Evolutionary conservation across 2,329 filamentous ascomycete genomes (phyloP), one percentile per base, ranked within the genome.

Genomic region (Pyricularia grisea): DNA sequence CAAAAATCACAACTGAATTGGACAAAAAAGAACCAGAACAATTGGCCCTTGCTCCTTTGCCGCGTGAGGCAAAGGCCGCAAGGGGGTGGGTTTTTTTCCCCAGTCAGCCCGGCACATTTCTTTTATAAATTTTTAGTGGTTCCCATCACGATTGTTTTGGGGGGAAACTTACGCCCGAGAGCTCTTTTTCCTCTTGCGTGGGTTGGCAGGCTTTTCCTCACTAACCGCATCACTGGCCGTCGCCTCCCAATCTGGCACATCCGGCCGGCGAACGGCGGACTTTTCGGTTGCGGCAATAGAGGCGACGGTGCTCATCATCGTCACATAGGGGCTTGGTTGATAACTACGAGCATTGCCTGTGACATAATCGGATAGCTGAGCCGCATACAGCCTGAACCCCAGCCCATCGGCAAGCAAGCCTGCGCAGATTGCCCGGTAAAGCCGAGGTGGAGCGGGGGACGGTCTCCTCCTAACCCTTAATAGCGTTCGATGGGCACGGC

Each of bases 1-100:
- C 81, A 82, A 65, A 81, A 81, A 74, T 82, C 81, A 74, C 81
- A 82, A 68, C 81, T 83, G 69, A 17, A 28, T 63, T 23, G 31
- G 11, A 10, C 5, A 11, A 36, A 36, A 14, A 14, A 36, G 14
- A 36, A 71, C 65, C 25, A 28, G 25, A 63, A 30, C 9, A 28
- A 61, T 61, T 9, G 6, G 17, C 4, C 14, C 25, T 61, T 23
- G n/a, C 58, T 17, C 60, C 60, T 63, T 63, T 63, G 60, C 60
- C 60, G 12, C 27, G 25, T 3, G 60, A 10, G 60, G 60, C 23
- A 27, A 63, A 63, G 27, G 25, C 23, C 60, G 60, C 60, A 63
- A 63, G 27, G 60, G 20, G 12, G 25, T 23, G n/a, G n/a, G 7
- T 6, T 63, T 50, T 1, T 50, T 50, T 50, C 17, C 9, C 4